A percentile compares a stretch with the other conserved stretches of the same genome.
Evolutionary conservation across 2,329 filamentous ascomycete genomes (phyloP).

Genomic region (Phialophora macrospora): DNA sequence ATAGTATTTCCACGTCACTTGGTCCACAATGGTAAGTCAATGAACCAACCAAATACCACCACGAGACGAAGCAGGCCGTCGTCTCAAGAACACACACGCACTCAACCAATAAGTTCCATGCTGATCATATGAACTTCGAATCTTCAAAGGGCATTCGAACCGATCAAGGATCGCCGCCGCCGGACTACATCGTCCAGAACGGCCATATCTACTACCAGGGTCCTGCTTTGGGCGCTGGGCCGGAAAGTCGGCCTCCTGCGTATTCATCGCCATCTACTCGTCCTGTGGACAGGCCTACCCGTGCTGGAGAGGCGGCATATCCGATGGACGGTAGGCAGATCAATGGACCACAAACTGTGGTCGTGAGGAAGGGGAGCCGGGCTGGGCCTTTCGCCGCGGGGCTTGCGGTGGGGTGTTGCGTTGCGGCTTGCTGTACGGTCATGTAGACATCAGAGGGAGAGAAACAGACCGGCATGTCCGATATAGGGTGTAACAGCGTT

Average conservation of each 20-base stretch:
- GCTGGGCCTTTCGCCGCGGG: background rate
- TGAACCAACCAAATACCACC: background rate
- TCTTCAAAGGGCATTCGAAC: background rate
- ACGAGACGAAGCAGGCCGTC: background rate
- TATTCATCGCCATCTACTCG: background rate
- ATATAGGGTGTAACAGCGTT: too few relatives aligned
- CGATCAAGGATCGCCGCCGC: background rate
- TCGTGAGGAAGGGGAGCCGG: background rate
- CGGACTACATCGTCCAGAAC: background rate
- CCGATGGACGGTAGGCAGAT: background rate
- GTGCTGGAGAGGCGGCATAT: background rate
- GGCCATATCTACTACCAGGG: conserved; percentile 7
- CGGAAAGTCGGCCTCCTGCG: background rate
- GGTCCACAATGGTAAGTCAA: background rate
- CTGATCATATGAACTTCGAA: background rate
- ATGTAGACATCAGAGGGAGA: background rate
- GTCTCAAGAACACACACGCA: too few relatives aligned
- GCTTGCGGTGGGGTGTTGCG: conserved; percentile 1
- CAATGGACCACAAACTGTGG: background rate
- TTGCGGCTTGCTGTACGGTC: conserved; percentile 5
- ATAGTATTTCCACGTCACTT: background rate
- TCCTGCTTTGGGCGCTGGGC: conserved; percentile 1
- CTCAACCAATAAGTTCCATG: background rate
- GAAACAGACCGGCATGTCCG: too few relatives aligned
- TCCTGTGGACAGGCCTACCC: background rate